Evolutionary conservation across 1,284 basidiomycete genomes (phyloP).

Genomic region (Chalciporus sp.): DNA sequence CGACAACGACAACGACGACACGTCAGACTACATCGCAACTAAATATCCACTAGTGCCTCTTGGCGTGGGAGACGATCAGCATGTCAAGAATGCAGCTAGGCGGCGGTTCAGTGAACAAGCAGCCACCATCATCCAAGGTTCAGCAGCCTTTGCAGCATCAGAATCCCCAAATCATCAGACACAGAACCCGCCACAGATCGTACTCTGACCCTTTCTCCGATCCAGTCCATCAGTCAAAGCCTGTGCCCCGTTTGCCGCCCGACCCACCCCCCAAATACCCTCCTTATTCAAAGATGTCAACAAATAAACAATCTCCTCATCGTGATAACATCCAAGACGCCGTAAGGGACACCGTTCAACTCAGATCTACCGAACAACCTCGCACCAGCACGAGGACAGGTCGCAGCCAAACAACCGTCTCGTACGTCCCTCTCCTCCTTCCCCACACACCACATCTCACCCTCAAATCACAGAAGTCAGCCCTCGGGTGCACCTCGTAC

Average conservation of each 20-base stretch:
- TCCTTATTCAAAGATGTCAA: constrained; percentile 28
- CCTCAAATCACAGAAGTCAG: constrained; percentile 14
- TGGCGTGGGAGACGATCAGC: constrained; percentile 28
- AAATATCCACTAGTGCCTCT: neutral
- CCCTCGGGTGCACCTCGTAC: constrained; percentile 34
- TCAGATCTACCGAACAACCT: constrained; percentile 39
- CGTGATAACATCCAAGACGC: constrained; percentile 56
- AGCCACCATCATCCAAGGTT: constrained; percentile 24
- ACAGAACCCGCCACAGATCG: constrained; percentile 48
- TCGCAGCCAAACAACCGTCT: constrained; percentile 47
- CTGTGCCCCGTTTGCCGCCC: constrained; percentile 39
- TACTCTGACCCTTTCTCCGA: constrained; percentile 64
- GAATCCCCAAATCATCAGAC: constrained; percentile 34
- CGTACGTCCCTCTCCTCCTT: constrained; percentile 34
- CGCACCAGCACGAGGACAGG: constrained; percentile 43
- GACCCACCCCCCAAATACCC: constrained; percentile 43
- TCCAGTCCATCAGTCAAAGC: constrained; percentile 42
- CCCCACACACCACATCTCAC: constrained; percentile 14
- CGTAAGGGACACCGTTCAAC: constrained; percentile 63
- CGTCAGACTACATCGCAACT: neutral
- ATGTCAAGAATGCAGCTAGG: constrained; percentile 23
- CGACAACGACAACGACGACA: constrained; percentile 3
- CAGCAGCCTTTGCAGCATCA: constrained; percentile 23
- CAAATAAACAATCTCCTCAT: constrained; percentile 32
- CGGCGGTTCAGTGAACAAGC: constrained; percentile 24